phyloP scores from a whole-genome alignment of 1,139 yeast species.

The Geotrichum phurueaensis region DNA sequence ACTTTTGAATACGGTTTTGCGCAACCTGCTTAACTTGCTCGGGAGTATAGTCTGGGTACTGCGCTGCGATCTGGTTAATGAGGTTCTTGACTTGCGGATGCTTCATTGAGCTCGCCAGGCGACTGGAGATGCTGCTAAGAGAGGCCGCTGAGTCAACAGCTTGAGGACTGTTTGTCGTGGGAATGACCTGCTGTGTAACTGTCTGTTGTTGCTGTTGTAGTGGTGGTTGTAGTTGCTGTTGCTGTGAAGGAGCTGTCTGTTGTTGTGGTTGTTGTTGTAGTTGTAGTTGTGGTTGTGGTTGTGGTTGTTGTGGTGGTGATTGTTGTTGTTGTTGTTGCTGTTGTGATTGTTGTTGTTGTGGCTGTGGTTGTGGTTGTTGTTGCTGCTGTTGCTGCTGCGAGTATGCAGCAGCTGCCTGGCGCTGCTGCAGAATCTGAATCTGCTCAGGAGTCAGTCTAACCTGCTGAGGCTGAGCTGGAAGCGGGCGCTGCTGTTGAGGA shows the following conservation, averaged over 20 bases:
- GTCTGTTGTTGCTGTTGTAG: slow-evolving; percentile 17
- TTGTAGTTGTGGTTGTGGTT: slow-evolving; percentile 22
- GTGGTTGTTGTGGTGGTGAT: slow-evolving; percentile 19
- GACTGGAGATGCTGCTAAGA: slow-evolving; percentile 2
- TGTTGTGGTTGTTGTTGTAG: slow-evolving; percentile 4
- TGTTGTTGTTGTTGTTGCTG: slow-evolving; percentile 20
- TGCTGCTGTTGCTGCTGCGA: slow-evolving; percentile 8
- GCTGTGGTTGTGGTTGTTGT: slow-evolving; percentile 13
- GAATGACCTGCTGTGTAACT: slow-evolving; percentile 24
- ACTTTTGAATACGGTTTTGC: slow-evolving; percentile 58
- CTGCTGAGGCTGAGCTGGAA: neutral
- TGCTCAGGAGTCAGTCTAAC: slow-evolving; percentile 12
- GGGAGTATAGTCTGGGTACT: slow-evolving; percentile 61
- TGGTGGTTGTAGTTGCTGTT: slow-evolving; percentile 10
- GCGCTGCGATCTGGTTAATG: slow-evolving; percentile 60
- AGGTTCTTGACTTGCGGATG: slow-evolving; percentile 57
- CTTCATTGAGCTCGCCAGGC: slow-evolving; percentile 17
- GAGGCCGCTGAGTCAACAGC: slow-evolving; percentile 6
- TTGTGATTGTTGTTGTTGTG: too few species aligned
- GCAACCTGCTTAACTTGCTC: slow-evolving; percentile 71
- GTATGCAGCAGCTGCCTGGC: slow-evolving; percentile 4
- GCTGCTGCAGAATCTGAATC: slow-evolving; percentile 16
- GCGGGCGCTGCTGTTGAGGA: neutral
- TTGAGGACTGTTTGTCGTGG: neutral
- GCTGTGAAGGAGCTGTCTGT: slow-evolving; percentile 9